These are phyloP conservation scores for Leccinum subgranulosum DNA, from an alignment of 768 basidiomycete genomes.

Conservation along the genomic window DNA sequence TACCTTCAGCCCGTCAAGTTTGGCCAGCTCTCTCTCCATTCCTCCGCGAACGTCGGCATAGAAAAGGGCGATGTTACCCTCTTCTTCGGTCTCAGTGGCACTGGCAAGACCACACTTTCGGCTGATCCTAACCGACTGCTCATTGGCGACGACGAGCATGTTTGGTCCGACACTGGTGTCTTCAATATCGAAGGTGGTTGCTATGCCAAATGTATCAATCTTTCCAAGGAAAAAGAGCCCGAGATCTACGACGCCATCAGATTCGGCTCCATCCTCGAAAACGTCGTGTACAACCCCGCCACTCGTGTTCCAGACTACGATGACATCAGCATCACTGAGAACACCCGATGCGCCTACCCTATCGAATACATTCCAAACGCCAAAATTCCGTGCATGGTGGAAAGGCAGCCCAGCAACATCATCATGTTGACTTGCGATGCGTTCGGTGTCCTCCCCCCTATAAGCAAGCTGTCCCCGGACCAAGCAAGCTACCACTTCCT, in stretches of 20 bases:
- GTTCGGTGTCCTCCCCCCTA: slow-evolving; percentile 96
- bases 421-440: slow-evolving; percentile 98
- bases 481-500: slow-evolving; percentile 98
- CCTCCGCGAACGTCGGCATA: slow-evolving; percentile 93
- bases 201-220: slow-evolving; percentile 97
- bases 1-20: slow-evolving; percentile 99
- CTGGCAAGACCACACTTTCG: slow-evolving; percentile 97
- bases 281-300: slow-evolving; percentile 91
- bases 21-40: slow-evolving; percentile 95
- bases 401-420: slow-evolving; percentile 88
- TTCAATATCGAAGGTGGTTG: slow-evolving; percentile 99
- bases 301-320: slow-evolving; percentile 90
- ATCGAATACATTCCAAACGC: slow-evolving; percentile 98
- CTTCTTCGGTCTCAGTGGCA: slow-evolving; percentile 98
- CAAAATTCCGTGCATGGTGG: slow-evolving; percentile 85
- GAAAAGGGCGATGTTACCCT: slow-evolving; percentile 90
- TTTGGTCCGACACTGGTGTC: slow-evolving; percentile 98
- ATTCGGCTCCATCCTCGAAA: slow-evolving; percentile 97
- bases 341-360: slow-evolving; percentile 98
- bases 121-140: slow-evolving; percentile 92
- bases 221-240: slow-evolving; percentile 95
- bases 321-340: slow-evolving; percentile 96
- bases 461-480: slow-evolving; percentile 86
- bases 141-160: slow-evolving; percentile 99
- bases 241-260: slow-evolving; percentile 95